Evolutionary conservation across 345 rosid species (phyloP).

Genomic region (Gynandropsis gynandra): DNA sequence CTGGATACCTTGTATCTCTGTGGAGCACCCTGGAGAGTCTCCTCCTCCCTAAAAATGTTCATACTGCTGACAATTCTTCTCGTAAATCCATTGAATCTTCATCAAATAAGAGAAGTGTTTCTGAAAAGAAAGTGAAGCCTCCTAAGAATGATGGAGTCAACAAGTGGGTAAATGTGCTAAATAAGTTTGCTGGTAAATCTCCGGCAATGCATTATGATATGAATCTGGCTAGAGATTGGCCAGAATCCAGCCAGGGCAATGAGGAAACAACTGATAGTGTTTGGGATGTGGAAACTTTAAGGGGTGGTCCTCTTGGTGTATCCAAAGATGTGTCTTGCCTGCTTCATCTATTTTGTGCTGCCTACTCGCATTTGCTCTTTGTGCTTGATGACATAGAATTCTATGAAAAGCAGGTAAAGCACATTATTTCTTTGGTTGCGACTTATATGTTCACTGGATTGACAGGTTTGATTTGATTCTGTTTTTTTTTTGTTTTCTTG

Average conservation of each 20-base stretch:
- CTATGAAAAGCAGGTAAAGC: slow-evolving; percentile 87
- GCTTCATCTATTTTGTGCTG: slow-evolving; percentile 83
- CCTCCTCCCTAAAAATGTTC: slow-evolving; percentile 35
- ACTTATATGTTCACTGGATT: slow-evolving; percentile 11
- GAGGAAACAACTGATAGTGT: slow-evolving; percentile 37
- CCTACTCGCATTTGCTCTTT: slow-evolving; percentile 82
- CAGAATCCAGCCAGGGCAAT: slow-evolving; percentile 32
- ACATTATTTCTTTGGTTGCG: slow-evolving; percentile 11
- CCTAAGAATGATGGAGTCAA: slow-evolving; percentile 48
- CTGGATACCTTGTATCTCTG: slow-evolving; percentile 57
- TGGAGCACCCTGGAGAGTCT: slow-evolving; percentile 61
- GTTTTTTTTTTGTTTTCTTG: slow-evolving; percentile 19
- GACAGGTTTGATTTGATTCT: too few relatives aligned
- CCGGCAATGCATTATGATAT: slow-evolving; percentile 31
- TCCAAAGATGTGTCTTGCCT: slow-evolving; percentile 64
- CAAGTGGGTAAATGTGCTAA: slow-evolving; percentile 65
- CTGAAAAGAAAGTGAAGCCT: slow-evolving; percentile 43
- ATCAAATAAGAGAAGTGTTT: slow-evolving; percentile 30
- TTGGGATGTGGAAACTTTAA: slow-evolving; percentile 70
- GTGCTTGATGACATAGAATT: slow-evolving; percentile 98
- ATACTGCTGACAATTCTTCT: slow-evolving; percentile 17
- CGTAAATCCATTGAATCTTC: slow-evolving; percentile 27
- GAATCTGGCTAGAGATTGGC: slow-evolving; percentile 31
- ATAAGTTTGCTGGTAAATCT: slow-evolving; percentile 71
- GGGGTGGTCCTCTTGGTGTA: slow-evolving; percentile 61